A percentile compares a stretch with the other conserved stretches of the same genome.
These are phyloP conservation scores for Colletotrichum chrysophilum DNA, from an alignment of 2,329 filamentous ascomycete species.

Conservation along the genomic window DNA sequence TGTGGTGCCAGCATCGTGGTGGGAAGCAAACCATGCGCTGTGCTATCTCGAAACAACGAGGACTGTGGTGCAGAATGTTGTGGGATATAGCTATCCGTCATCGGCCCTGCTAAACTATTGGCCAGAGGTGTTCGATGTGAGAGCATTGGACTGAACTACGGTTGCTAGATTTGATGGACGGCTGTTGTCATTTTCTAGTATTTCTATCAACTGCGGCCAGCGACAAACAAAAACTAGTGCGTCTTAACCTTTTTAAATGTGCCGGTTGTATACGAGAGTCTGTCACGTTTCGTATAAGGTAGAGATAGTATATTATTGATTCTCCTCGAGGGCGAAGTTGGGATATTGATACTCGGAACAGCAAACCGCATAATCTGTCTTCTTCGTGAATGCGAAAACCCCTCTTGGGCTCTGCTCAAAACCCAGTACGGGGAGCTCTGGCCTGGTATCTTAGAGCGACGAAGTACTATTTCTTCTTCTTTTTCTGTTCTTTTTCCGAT, in stretches of 20 bases:
- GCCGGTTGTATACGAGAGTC: neutral
- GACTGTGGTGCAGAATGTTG: too few relatives aligned
- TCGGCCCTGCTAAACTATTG: neutral
- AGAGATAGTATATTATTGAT: neutral
- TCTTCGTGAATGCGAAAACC: neutral
- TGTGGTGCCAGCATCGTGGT: neutral
- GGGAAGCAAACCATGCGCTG: neutral
- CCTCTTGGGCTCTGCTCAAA: neutral
- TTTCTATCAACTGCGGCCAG: too few relatives aligned
- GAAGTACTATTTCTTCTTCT: neutral
- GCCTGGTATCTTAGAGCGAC: fast-evolving
- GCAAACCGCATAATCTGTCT: neutral
- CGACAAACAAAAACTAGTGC: neutral
- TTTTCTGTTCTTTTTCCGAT: too few relatives aligned
- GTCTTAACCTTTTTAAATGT: neutral
- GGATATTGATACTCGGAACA: neutral
- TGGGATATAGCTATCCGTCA: neutral
- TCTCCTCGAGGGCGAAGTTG: neutral
- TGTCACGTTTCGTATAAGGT: neutral
- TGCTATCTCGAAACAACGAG: neutral
- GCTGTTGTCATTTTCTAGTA: too few relatives aligned
- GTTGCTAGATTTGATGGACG: too few relatives aligned
- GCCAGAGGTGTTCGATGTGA: neutral
- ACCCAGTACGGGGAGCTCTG: neutral
- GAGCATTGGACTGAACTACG: too few relatives aligned